Base-by-base conservation (phyloP, 176 grass and related monocot species). In the Rhynchospora breviuscula region DNA sequence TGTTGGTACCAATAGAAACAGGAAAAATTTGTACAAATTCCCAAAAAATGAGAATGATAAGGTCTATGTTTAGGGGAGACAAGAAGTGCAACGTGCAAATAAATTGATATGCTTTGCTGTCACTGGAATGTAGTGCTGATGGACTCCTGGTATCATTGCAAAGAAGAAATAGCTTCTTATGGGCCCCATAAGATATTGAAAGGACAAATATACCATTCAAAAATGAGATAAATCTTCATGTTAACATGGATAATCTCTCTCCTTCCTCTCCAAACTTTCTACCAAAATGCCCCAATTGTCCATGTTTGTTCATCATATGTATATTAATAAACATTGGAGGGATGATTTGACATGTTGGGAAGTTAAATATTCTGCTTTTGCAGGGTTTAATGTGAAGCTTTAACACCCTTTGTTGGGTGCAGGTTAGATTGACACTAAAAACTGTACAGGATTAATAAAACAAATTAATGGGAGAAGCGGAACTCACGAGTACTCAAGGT, bases 401-500 rank as follows among this genome's bases (percentile, higher is more conserved):
- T 76, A 53, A 76, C 22, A 54, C 11, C 26, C 48, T 54, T 14
- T 48, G 52, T 75, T 8, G 5, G 71, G 19, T 53, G 21, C 47
- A 29, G 40, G 33, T 68, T 18, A 56, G n/a, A 78, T 57, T 78
- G 6, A 56, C 51, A 47, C 23, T 33, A 78, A 56, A 73, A 57
- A 85, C 31, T 46, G 25, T 4, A 54, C 56, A 23, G 12, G 25
- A 8, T 18, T 56, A 56, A 78, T 63, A 46, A 25, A 0, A 88
- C n/a, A 74, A 64, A 48, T 40, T 70, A 77, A 26, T 53, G 44
- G 33, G 13, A 19, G 79, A 21, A 81, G 35, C 12, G 19, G 63
- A 86, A 88, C 94, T 94, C 84, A 97, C 92, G 59, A 88, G 88
- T 89, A 97, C 49, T 94, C 87, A 51, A 97, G 87, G 65, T 94